Conservation (phyloP, 805 yeast genomes). For the Yarrowia keelungensis region DNA sequence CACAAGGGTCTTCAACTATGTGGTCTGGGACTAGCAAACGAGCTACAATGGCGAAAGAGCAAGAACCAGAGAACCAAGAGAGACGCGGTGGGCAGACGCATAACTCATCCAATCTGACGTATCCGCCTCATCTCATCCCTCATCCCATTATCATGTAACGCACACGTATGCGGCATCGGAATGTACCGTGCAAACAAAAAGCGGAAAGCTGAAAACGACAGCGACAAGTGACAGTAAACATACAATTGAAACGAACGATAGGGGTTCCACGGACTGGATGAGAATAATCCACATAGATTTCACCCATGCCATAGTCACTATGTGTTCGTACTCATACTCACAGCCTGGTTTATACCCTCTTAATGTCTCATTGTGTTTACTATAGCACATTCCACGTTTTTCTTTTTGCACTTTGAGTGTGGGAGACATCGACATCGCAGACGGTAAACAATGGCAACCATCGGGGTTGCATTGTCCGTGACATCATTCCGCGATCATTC, state of each 20-base stretch:
- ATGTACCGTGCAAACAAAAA: background rate
- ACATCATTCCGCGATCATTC: slow-evolving; percentile 9
- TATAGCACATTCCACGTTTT: background rate
- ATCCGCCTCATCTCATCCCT: slow-evolving; percentile 7
- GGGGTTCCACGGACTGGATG: no score
- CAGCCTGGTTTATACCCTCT: no score
- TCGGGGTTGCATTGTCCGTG: slow-evolving; percentile 7
- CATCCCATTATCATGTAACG: slow-evolving; percentile 7
- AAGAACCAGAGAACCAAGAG: no score
- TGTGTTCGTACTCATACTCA: no score
- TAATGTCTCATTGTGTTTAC: no score
- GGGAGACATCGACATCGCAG: slow-evolving; percentile 15
- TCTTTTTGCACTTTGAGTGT: background rate
- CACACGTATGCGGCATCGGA: slow-evolving; percentile 5
- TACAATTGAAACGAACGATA: no score
- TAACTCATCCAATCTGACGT: background rate
- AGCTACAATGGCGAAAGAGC: no score
- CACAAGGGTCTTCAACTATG: background rate
- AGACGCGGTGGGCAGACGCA: background rate
- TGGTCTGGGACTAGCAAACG: no score
- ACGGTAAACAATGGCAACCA: slow-evolving; percentile 21
- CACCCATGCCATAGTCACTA: no score
- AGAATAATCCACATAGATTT: no score
- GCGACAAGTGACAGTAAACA: no score
- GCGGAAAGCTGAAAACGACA: no score